A percentile compares a stretch with the other conserved stretches of the same genome.
These are phyloP conservation scores for Loxodes magnus DNA, from an alignment of 73 alveolate genomes.

Conservation along the genomic window DNA sequence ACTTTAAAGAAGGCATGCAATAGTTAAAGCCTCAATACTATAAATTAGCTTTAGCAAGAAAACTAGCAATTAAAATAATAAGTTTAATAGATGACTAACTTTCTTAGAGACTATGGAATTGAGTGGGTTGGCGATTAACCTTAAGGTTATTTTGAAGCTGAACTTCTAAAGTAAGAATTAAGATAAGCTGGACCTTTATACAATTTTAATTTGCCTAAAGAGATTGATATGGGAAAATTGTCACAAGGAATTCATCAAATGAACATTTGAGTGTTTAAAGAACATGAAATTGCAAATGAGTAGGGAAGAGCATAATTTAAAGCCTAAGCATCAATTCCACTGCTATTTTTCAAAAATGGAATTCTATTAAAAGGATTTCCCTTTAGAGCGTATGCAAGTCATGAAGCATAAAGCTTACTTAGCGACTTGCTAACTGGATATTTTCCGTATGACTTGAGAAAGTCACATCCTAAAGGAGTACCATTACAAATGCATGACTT, in stretches of 20 bases:
- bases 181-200: conserved; percentile 18
- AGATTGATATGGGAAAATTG: conserved; percentile 66
- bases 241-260: conserved; percentile 78
- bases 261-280: conserved; percentile 68
- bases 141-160: conserved; percentile 25
- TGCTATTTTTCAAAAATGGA: conserved; percentile 80
- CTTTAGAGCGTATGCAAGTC: conserved; percentile 68
- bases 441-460: conserved; percentile 80
- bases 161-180: conserved; percentile 15
- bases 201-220: conserved; percentile 55
- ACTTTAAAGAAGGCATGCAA: conserved; percentile 14
- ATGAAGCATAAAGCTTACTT: conserved; percentile 58
- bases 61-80: conserved; percentile 12
- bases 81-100: conserved; percentile 29
- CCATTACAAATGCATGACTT: conserved; percentile 62
- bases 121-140: conserved; percentile 40
- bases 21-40: neutral
- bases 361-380: conserved; percentile 69
- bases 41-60: conserved; percentile 12
- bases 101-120: conserved; percentile 44
- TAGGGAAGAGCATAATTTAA: conserved; percentile 70
- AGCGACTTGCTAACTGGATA: conserved; percentile 84
- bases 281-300: conserved; percentile 47
- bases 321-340: conserved; percentile 47
- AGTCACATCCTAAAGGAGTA: conserved; percentile 85